Percentiles rank a stretch among this genome's conserved stretches.
These are phyloP conservation scores for Allomyces arbusculus DNA, from an alignment of 192 early-diverging fungal species.

Conservation along the genomic window DNA sequence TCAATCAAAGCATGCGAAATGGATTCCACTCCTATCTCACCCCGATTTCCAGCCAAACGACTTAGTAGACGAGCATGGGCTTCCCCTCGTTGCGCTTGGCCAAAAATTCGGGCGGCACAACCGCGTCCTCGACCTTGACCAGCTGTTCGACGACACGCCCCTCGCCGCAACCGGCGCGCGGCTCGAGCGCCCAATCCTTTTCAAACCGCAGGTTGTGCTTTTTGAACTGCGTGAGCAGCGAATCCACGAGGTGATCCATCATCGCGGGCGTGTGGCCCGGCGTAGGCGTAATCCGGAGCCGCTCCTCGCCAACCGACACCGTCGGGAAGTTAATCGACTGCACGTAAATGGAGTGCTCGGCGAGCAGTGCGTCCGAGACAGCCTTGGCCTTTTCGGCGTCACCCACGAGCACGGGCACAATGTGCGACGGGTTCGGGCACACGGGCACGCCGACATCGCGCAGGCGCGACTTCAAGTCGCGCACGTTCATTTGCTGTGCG, in stretches of 20 bases:
- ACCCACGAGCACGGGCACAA: constrained; percentile 93
- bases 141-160: neutral
- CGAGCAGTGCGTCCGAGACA: constrained; percentile 79
- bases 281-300: constrained; percentile 92
- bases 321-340: constrained; percentile 99
- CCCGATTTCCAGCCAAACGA: too few species aligned
- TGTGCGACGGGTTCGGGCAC: constrained; percentile 95
- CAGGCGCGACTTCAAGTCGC: constrained; percentile 63
- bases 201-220: constrained; percentile 67
- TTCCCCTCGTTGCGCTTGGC: neutral
- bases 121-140: neutral
- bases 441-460: constrained; percentile 76
- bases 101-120: neutral
- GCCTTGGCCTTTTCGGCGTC: constrained; percentile 86
- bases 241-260: constrained; percentile 63
- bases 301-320: constrained; percentile 80
- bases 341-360: constrained; percentile 83
- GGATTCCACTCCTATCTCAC: too few species aligned
- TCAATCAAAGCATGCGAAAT: too few species aligned
- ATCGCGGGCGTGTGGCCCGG: constrained; percentile 72
- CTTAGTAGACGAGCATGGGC: neutral
- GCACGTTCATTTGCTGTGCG: constrained; percentile 82
- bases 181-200: constrained; percentile 61
- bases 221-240: constrained; percentile 71
- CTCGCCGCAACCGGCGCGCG: constrained; percentile 66